Base-by-base conservation (phyloP, 495 filamentous ascomycete species). In the Aspergillus sclerotiicarbonarius region DNA sequence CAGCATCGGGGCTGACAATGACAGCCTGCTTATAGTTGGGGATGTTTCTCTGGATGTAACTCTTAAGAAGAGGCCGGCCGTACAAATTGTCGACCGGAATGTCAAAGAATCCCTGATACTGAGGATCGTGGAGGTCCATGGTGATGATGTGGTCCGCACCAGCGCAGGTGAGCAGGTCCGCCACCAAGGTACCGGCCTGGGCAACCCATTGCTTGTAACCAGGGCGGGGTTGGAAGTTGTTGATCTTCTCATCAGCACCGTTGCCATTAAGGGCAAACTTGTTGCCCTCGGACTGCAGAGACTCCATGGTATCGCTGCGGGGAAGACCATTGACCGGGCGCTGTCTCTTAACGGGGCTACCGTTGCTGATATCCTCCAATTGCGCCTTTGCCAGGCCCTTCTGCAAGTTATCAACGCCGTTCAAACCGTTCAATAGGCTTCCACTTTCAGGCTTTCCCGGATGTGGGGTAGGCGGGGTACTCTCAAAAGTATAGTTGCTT, bases 161-260 rank as follows among this genome's bases (percentile, higher is more conserved):
- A 59, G 94, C 94, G 70, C 92, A 97, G 41, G 91, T 97, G 56
- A 98, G 76, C 51, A 98, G 83, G 69, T 97, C 92, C 20, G 94
- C 94, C 19, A 98, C 89, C 61, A 98, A 80, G 16, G 94, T 98
- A 51, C 94, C 94, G 46, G 94, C 93, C 74, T 97, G 94, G 21
- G 94, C 94, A 62, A 98, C 92, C 94, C 95, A 98, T 78, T 96
- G 90, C 74, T 92, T 95, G 69, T 98, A 98, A 15, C 94, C 94
- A 1, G 91, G 90, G 61, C 91, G 90, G 0, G 91, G 87, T 61
- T 89, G 77, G 74, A 96, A 96, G 39, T 80, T 57, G 50, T 67
- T 71, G 43, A 77, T 75, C 63, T 80, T 83, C 54, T 87, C 82
- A 55, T 87, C 81, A 9, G 37, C 52, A 60, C 85, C 81, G 15